phyloP scores from a whole-genome alignment of 2,329 filamentous ascomycete species.

The Epichloe scottii region DNA sequence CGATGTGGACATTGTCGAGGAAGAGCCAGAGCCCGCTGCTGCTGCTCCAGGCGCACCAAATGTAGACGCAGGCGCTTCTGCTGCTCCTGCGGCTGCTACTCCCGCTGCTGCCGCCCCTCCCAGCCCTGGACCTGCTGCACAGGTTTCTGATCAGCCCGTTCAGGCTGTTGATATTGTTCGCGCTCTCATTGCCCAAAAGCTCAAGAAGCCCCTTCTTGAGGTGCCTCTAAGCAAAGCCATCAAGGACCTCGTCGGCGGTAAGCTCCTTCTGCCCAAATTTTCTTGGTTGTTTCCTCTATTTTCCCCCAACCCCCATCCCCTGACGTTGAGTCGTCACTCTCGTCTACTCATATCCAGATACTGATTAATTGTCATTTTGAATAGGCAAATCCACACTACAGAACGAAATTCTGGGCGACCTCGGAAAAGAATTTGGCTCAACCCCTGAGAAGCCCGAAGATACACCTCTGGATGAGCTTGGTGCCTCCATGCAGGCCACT shows the following conservation, averaged over 20 bases:
- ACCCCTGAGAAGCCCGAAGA: slow-evolving; percentile 98
- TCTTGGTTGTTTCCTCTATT: not conserved
- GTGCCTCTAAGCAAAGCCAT: slow-evolving; percentile 93
- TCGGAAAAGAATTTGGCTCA: slow-evolving; percentile 96
- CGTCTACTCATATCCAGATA: not conserved
- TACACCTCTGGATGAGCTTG: slow-evolving; percentile 87
- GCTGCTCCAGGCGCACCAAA: slow-evolving; percentile 35
- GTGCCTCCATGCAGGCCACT: slow-evolving; percentile 92
- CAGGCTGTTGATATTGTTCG: slow-evolving; percentile 82
- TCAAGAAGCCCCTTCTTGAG: slow-evolving; percentile 86
- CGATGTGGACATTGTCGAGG: slow-evolving; percentile 87
- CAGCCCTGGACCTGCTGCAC: slow-evolving; percentile 72
- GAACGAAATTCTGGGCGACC: slow-evolving; percentile 94
- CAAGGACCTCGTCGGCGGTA: slow-evolving; percentile 95
- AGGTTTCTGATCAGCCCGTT: slow-evolving; percentile 77
- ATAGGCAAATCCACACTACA: slow-evolving; percentile 94
- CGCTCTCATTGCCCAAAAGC: slow-evolving; percentile 84
- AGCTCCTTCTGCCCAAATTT: slow-evolving; percentile 23
- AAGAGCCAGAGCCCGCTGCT: slow-evolving; percentile 60
- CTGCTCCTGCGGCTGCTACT: slow-evolving; percentile 41
- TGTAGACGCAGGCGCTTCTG: slow-evolving; percentile 39
- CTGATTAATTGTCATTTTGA: slow-evolving; percentile 5
- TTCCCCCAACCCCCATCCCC: not conserved
- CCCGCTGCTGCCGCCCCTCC: slow-evolving; percentile 46
- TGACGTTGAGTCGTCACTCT: too few relatives aligned